Base-by-base conservation (phyloP, 108 stramenopile species). In the Chaetoceros muelleri region DNA sequence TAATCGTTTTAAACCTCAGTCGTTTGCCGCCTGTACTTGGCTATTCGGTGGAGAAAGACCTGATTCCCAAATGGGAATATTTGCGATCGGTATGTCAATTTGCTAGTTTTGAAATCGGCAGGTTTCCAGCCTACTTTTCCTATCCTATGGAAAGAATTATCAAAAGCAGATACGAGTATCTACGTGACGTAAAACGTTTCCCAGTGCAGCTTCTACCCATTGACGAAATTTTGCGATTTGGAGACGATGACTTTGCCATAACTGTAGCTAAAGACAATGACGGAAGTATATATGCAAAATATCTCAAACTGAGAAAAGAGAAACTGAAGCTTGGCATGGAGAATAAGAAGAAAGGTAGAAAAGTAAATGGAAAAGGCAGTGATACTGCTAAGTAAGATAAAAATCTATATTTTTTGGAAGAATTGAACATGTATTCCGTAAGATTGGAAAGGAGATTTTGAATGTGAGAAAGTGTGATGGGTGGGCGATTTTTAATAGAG, bases 101-200 rank as follows among this genome's bases (percentile, higher is more conserved):
- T 50, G 72, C 80, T 48, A 67, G 63, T 44, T 84, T 82, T 64
- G 80, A 87, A 62, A 60, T 84, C 8, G 61, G 64, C 0, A 60
- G 69, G 25, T 87, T 87, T 61, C 86, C 86, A 1, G 86, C 82
- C 19, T 87, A 82, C 46, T 87, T 87, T 65, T 87, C 86, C 0
- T 87, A 87, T 61, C 86, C 86, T 1, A 59, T 87, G n/a, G 80
- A 84, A 23, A 55, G 82, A 13, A 75, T 81, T 0, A 84, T 84
- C 26, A 72, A 77, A 55, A 68, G 78, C 30, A 66, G 86, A 20
- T 87, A 78, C 60, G 76, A 78, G 25, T 87, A 87, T 44, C 57
- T 87, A 13, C 50, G 58, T 23, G 56, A 71, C n/a, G 52, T 64
- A 46, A 84, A 84, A 60, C 57, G 65, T 2, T 69, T 79, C 31